Conservation (phyloP, 2,329 filamentous ascomycete species). For the Trichoderma citrinoviride region DNA sequence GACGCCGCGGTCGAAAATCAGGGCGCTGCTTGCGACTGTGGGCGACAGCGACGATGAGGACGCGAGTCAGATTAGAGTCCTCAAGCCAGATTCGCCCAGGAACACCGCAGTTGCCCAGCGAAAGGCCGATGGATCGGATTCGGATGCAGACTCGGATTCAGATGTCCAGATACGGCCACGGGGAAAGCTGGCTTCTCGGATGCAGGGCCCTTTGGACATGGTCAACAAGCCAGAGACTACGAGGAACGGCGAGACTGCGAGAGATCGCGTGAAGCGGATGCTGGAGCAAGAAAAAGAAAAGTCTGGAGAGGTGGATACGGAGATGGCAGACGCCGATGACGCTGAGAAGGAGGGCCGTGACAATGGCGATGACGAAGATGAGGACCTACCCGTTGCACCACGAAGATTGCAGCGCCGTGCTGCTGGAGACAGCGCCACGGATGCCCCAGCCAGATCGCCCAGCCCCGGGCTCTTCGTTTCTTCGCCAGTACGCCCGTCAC, state of each 20-base stretch:
- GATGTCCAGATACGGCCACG: slow-evolving; percentile 49
- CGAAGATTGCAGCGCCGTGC: slow-evolving; percentile 41
- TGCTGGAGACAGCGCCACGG: slow-evolving; percentile 31
- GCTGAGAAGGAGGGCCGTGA: slow-evolving; percentile 44
- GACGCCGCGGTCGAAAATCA: slow-evolving; percentile 55
- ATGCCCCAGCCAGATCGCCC: slow-evolving; percentile 28
- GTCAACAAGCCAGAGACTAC: slow-evolving; percentile 24
- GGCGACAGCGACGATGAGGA: slow-evolving; percentile 52
- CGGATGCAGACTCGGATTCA: slow-evolving; percentile 43
- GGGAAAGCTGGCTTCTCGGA: slow-evolving; percentile 62
- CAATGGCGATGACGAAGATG: not conserved
- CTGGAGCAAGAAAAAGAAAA: slow-evolving; percentile 35
- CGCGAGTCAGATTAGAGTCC: slow-evolving; percentile 19
- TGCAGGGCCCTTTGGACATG: slow-evolving; percentile 45
- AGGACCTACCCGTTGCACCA: slow-evolving; percentile 39
- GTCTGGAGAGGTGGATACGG: slow-evolving; percentile 30
- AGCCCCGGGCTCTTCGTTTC: slow-evolving; percentile 55
- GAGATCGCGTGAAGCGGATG: slow-evolving; percentile 45
- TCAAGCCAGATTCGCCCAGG: slow-evolving; percentile 18
- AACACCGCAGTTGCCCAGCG: slow-evolving; percentile 6
- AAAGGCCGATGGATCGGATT: slow-evolving; percentile 45
- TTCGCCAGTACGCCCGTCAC: slow-evolving; percentile 44
- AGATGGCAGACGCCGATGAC: slow-evolving; percentile 33
- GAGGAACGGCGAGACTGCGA: slow-evolving; percentile 31
- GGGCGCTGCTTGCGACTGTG: slow-evolving; percentile 50